phyloP scores from a whole-genome alignment of 176 grass and related monocot species.

The Tuctoria greenei region DNA sequence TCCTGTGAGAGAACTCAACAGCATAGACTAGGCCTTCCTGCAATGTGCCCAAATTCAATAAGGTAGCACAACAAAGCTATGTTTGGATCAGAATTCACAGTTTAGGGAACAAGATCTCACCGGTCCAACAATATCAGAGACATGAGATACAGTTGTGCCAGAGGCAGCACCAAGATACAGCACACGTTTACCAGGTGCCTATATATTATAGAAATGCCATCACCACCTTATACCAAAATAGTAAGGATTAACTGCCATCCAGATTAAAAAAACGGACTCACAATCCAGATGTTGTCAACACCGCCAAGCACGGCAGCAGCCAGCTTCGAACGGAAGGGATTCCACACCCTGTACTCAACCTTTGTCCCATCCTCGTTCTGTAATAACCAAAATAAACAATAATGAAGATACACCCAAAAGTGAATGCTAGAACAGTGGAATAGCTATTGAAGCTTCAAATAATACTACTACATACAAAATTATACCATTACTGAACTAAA shows the following conservation, averaged over 20 bases:
- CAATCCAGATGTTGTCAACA: constrained; percentile 87
- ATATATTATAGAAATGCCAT: background rate
- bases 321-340: constrained; percentile 88
- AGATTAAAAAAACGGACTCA: constrained; percentile 29
- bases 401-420: background rate
- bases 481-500: too few species aligned
- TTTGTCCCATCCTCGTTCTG: constrained; percentile 77
- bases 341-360: constrained; percentile 85
- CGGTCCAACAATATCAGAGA: constrained; percentile 85
- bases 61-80: background rate
- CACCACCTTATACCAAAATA: too few species aligned
- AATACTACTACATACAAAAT: too few species aligned
- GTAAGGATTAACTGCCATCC: too few species aligned
- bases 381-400: background rate
- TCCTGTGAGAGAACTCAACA: constrained; percentile 96
- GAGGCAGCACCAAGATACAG: constrained; percentile 90
- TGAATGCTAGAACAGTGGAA: too few species aligned
- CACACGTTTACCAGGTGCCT: constrained; percentile 75
- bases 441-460: too few species aligned
- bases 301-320: constrained; percentile 82
- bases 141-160: constrained; percentile 80
- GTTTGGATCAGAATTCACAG: background rate
- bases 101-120: constrained; percentile 42
- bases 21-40: constrained; percentile 85
- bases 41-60: background rate